These are phyloP conservation scores for Rhizopogon sp. DNA, from an alignment of 768 basidiomycete genomes.

Conservation along the genomic window DNA sequence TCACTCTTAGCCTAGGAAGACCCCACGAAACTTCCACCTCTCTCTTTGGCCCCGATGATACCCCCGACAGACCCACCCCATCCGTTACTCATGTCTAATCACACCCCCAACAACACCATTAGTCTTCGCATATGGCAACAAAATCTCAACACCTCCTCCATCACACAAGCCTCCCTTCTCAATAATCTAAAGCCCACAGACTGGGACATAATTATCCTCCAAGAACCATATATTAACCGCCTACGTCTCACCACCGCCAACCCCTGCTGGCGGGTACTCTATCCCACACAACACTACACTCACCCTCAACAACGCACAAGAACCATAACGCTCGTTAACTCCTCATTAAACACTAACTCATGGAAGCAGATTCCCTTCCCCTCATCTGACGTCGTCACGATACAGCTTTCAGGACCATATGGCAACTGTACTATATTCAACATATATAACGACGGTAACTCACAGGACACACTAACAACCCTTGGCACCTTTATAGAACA, in stretches of 20 bases:
- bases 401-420: conserved; percentile 1
- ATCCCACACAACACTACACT: too few species aligned
- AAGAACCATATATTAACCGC: conserved; percentile 33
- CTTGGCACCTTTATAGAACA: conserved; percentile 1
- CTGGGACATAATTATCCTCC: conserved; percentile 29
- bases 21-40: too few species aligned
- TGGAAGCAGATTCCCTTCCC: not conserved
- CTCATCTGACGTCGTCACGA: not conserved
- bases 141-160: conserved; percentile 21
- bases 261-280: too few species aligned
- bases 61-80: too few species aligned
- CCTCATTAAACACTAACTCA: not conserved
- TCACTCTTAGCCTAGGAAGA: too few species aligned
- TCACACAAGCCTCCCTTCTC: conserved; percentile 9
- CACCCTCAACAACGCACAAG: not conserved
- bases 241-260: not conserved
- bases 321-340: conserved; percentile 4
- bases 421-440: conserved; percentile 6
- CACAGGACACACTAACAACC: conserved; percentile 12
- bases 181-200: not conserved
- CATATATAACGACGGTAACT: conserved; percentile 28
- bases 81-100: too few species aligned
- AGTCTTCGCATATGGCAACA: conserved; percentile 20
- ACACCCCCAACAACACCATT: too few species aligned
- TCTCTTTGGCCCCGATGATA: too few species aligned